A percentile compares a stretch with the other conserved stretches of the same genome.
Conservation (phyloP, 2,329 filamentous ascomycete species). For the Fusarium coffeatum region DNA sequence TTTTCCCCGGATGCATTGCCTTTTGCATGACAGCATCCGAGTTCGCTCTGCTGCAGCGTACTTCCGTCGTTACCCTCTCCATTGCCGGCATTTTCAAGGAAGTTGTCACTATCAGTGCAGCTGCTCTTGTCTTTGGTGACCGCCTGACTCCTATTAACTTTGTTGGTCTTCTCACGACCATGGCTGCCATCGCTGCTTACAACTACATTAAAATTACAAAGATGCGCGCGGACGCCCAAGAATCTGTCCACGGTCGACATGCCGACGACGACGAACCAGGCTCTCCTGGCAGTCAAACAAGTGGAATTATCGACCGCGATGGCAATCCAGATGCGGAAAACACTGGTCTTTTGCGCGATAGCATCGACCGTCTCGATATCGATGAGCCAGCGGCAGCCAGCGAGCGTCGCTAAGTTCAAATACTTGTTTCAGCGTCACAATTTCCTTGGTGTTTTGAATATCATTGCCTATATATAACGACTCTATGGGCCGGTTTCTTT, state of each 20-base stretch:
- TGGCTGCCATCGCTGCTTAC: conserved; percentile 86
- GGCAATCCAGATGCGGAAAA: conserved; percentile 59
- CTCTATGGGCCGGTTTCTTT: conserved; percentile 23
- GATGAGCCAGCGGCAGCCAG: conserved; percentile 46
- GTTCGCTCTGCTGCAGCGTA: conserved; percentile 93
- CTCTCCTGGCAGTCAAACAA: conserved; percentile 53
- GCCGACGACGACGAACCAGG: conserved; percentile 45
- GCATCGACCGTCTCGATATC: conserved; percentile 52
- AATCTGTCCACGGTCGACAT: conserved; percentile 59
- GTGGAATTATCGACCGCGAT: conserved; percentile 57
- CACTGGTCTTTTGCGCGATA: conserved; percentile 58
- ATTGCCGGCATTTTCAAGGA: conserved; percentile 99
- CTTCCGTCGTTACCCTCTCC: conserved; percentile 92
- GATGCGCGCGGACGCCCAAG: conserved; percentile 82
- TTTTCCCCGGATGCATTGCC: conserved; percentile 91
- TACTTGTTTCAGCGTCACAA: conserved; percentile 26
- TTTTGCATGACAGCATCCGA: conserved; percentile 98
- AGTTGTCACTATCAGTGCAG: conserved; percentile 92
- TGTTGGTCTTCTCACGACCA: conserved; percentile 86
- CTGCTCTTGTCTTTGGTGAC: conserved; percentile 89
- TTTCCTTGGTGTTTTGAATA: conserved; percentile 30
- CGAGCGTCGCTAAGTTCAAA: conserved; percentile 31
- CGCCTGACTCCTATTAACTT: conserved; percentile 88
- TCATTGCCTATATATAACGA: conserved; percentile 30
- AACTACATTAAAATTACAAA: conserved; percentile 94